Percentiles rank a stretch among this genome's conserved stretches.
Conservation (phyloP, 495 filamentous ascomycete species). For the Penicillium ucsense region DNA sequence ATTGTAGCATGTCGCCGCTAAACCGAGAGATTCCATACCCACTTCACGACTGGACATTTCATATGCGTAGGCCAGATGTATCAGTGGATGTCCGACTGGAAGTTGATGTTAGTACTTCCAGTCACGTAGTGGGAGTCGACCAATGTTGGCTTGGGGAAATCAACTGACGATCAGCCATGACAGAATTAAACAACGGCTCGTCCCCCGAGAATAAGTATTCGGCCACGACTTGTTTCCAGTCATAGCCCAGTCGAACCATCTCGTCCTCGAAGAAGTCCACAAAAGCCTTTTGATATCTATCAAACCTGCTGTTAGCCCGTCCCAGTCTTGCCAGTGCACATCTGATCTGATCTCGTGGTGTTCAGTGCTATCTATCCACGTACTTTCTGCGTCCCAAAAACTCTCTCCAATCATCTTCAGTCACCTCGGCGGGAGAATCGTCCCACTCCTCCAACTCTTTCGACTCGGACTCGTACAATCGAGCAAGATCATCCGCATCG, state of each 20-base stretch:
- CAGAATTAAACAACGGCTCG: slow-evolving; percentile 65
- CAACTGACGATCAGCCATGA: slow-evolving; percentile 67
- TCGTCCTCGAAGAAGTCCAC: slow-evolving; percentile 90
- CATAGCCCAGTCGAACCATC: slow-evolving; percentile 62
- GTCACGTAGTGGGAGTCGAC: not conserved
- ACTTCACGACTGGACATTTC: slow-evolving; percentile 71
- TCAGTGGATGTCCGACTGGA: slow-evolving; percentile 75
- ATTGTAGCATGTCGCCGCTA: slow-evolving; percentile 62
- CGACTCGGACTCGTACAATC: slow-evolving; percentile 68
- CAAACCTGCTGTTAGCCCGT: not conserved
- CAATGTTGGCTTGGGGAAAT: not conserved
- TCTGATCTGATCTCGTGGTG: too few species aligned
- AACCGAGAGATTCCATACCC: slow-evolving; percentile 72
- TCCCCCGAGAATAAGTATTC: slow-evolving; percentile 69
- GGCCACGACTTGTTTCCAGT: slow-evolving; percentile 70
- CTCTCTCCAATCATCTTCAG: slow-evolving; percentile 73
- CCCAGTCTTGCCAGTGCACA: too few species aligned
- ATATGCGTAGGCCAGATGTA: slow-evolving; percentile 82
- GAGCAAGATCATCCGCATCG: slow-evolving; percentile 55
- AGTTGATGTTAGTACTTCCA: slow-evolving; percentile 5
- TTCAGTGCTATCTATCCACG: not conserved
- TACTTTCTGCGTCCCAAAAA: slow-evolving; percentile 62
- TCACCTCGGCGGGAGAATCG: slow-evolving; percentile 76
- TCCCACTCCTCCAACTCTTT: slow-evolving; percentile 69
- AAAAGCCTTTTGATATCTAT: slow-evolving; percentile 76